Percentiles rank a stretch among this genome's conserved stretches.
These are phyloP conservation scores for Colletotrichum scovillei DNA, from an alignment of 2,329 filamentous ascomycete species.

Conservation along the genomic window DNA sequence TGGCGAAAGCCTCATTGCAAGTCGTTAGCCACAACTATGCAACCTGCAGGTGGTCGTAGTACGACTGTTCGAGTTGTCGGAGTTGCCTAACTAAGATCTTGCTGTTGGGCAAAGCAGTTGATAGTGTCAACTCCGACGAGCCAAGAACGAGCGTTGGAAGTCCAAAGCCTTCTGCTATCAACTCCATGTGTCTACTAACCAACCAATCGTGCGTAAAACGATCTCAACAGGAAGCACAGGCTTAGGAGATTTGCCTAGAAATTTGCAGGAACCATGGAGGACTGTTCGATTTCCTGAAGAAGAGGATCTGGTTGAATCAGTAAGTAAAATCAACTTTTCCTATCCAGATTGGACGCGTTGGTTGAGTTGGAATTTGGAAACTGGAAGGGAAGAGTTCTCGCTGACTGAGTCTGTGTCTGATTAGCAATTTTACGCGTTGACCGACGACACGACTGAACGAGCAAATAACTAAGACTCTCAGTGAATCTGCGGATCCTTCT, in stretches of 20 bases:
- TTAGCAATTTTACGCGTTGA: neutral
- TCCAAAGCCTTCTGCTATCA: neutral
- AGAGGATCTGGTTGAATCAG: neutral
- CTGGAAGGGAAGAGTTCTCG: neutral
- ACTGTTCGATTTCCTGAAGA: neutral
- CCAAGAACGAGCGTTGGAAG: neutral
- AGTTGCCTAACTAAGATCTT: neutral
- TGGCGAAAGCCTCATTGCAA: neutral
- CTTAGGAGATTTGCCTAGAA: neutral
- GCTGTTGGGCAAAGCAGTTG: neutral
- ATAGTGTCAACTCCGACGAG: neutral
- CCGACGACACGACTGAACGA: neutral
- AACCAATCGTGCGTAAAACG: neutral
- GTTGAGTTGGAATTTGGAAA: neutral
- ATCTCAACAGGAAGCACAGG: neutral
- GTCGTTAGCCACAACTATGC: neutral
- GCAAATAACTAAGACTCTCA: neutral
- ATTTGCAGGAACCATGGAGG: neutral
- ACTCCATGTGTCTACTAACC: neutral
- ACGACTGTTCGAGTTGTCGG: neutral
- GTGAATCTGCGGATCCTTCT: neutral
- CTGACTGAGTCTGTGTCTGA: neutral
- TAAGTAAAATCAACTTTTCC: neutral
- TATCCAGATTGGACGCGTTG: neutral
- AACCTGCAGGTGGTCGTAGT: neutral